Percentiles rank a stretch among this genome's conserved stretches.
phyloP scores from a whole-genome alignment of 208 protist genomes.

The Trypanosoma platydactyli region DNA sequence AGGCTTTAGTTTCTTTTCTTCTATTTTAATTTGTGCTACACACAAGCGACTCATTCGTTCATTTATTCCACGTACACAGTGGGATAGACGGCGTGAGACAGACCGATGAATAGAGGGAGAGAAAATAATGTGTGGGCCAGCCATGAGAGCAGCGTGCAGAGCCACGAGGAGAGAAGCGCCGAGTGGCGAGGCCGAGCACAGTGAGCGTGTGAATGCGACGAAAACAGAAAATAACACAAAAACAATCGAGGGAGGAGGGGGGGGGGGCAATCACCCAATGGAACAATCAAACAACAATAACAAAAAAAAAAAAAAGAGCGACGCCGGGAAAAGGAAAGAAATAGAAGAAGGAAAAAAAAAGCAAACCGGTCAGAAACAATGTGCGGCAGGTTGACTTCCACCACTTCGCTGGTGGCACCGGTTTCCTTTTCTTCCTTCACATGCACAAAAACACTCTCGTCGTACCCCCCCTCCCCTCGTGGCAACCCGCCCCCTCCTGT shows the following conservation, averaged over 20 bases:
- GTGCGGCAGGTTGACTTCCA: background rate
- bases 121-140: background rate
- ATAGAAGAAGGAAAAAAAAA: background rate
- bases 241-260: background rate
- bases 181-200: too few relatives aligned
- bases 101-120: background rate
- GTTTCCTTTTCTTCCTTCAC: too few relatives aligned
- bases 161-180: background rate
- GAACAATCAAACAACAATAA: background rate
- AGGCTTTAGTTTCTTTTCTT: background rate
- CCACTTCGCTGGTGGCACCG: background rate
- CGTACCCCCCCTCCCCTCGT: too few relatives aligned
- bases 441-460: too few relatives aligned
- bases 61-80: background rate
- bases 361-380: conserved; percentile 4
- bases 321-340: conserved; percentile 7
- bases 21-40: background rate
- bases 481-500: too few relatives aligned
- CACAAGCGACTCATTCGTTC: background rate
- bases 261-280: background rate
- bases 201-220: background rate
- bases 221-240: background rate
- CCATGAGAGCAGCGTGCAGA: background rate
- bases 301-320: conserved; percentile 9
- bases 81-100: background rate